Base-by-base conservation (phyloP, 179 eudicot genomes). In the Sideroxylon spinosum region DNA sequence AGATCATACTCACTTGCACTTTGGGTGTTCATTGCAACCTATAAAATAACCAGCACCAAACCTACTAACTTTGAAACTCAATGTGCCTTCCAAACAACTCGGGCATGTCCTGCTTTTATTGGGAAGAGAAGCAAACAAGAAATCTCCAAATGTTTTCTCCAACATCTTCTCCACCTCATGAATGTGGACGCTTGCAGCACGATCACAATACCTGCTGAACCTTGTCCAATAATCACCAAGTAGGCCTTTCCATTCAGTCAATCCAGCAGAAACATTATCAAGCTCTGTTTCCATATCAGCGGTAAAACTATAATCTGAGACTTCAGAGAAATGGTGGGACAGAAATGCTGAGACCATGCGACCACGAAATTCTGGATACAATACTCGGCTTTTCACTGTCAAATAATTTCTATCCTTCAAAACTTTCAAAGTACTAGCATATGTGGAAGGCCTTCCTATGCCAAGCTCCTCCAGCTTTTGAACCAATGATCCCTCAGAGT, bases 231-330 rank as follows among this genome's bases (percentile, higher is more conserved):
- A 95, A 86, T 92, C 97, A 74, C 80, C 83, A 9, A 95, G 87
- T 71, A 95, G 91, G 74, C 95, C 93, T 86, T 93, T 95, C 99
- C 99, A 95, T 76, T 95, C 98, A 57, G 99, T 95, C 75, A 85
- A 76, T 53, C 98, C 98, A 74, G 87, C 91, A 75, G 98, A 95
- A 62, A 95, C 94, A 86, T 95, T 95, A 81, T 95, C 99, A 50
- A 95, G 98, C 86, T 95, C 97, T 76, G 89, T 86, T 87, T 95
- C 98, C 95, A 95, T 91, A 80, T 93, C 97, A 73, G 99, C 97
- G 20, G 97, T 93, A 82, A 95, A 95, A 82, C 92, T 89, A 86
- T 93, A 95, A 80, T 95, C 95, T 4, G 92, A 90, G 48, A 95
- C 95, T 88, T 95, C 99, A 6, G 95, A 83, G 78, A 95, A 95